A percentile compares a stretch with the other conserved stretches of the same genome.
phyloP scores from a whole-genome alignment of 2,329 filamentous ascomycete genomes.

The Teratosphaeria pseudoeucalypti region DNA sequence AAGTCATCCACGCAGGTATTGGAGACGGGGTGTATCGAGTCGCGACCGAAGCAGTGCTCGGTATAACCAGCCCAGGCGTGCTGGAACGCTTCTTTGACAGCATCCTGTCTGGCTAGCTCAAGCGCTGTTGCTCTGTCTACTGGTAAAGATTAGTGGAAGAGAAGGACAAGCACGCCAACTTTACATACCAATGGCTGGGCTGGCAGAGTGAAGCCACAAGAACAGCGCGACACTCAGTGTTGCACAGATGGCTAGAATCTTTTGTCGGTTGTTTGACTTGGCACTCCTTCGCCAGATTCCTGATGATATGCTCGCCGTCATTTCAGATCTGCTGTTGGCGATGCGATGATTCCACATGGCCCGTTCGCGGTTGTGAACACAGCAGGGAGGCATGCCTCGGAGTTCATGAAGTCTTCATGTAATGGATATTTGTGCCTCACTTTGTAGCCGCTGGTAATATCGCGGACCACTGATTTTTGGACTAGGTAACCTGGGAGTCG shows the following conservation, averaged over 20 bases:
- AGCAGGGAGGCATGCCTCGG: background rate
- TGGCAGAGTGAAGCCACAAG: background rate
- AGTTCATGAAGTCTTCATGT: background rate
- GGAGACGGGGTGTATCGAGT: constrained; percentile 19
- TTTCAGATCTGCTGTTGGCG: background rate
- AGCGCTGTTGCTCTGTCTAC: background rate
- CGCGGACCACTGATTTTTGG: too few relatives aligned
- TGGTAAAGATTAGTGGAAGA: background rate
- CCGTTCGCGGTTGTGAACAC: background rate
- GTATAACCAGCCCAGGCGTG: background rate
- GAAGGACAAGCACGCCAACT: background rate
- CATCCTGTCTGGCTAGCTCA: background rate
- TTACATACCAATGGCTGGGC: background rate
- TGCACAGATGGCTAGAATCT: background rate
- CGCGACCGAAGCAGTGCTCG: constrained; percentile 23
- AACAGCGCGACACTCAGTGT: background rate
- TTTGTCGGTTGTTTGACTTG: background rate
- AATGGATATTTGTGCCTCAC: background rate
- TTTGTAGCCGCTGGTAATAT: too few relatives aligned
- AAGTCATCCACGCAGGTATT: constrained; percentile 19
- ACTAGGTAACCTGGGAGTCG: too few relatives aligned
- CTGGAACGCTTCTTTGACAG: background rate
- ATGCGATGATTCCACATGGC: background rate
- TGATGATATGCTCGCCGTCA: background rate
- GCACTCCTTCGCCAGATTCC: background rate